These are phyloP conservation scores for Aethionema arabicum DNA, from an alignment of 345 rosid genomes.

Conservation along the genomic window DNA sequence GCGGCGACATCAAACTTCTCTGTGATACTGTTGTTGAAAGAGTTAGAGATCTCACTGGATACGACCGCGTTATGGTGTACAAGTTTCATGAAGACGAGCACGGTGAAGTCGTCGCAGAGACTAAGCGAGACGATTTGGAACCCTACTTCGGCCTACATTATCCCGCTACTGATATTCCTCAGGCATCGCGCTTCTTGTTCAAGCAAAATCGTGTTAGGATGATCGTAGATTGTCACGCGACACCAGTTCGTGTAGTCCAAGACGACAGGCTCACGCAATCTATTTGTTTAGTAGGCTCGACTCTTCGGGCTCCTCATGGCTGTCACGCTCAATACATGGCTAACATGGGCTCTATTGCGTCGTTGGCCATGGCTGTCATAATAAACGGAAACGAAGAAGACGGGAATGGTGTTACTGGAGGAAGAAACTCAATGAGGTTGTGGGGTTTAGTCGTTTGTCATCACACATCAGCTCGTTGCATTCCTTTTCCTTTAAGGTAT, in stretches of 20 bases:
- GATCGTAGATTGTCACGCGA: constrained; percentile 88
- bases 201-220: constrained; percentile 95
- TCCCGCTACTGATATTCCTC: constrained; percentile 98
- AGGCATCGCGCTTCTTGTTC: constrained; percentile 90
- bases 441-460: constrained; percentile 99
- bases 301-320: constrained; percentile 94
- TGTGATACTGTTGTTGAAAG: constrained; percentile 91
- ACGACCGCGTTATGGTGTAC: constrained; percentile 96
- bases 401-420: constrained; percentile 43
- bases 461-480: constrained; percentile 86
- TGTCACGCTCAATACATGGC: constrained; percentile 98
- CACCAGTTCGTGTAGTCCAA: constrained; percentile 60
- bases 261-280: constrained; percentile 81
- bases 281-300: constrained; percentile 92
- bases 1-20: constrained; percentile 81
- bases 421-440: constrained; percentile 71
- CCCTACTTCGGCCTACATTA: constrained; percentile 93
- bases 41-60: constrained; percentile 87
- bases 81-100: constrained; percentile 99
- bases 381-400: constrained; percentile 87
- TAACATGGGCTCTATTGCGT: constrained; percentile 91
- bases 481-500: constrained; percentile 90
- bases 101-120: constrained; percentile 99
- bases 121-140: constrained; percentile 72
- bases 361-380: constrained; percentile 87